Conservation (phyloP, 2,329 filamentous ascomycete species). For the Diaporthe sp. region DNA sequence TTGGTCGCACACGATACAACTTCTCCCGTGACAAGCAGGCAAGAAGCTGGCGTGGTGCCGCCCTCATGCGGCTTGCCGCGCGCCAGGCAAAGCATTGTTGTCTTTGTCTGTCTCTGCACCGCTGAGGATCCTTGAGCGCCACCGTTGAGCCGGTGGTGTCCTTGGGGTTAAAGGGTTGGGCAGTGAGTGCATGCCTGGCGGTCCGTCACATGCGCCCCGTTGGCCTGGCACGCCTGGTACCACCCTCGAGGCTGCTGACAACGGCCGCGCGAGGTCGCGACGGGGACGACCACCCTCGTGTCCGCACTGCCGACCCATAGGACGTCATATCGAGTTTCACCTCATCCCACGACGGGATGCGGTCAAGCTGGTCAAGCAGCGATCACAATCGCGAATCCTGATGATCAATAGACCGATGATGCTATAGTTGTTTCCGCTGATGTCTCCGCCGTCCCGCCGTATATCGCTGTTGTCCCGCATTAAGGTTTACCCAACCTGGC, state of each 20-base stretch:
- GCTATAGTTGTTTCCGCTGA: conserved; percentile 12
- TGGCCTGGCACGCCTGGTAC: conserved; percentile 7
- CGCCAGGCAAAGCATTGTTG: conserved; percentile 27
- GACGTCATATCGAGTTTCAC: conserved; percentile 27
- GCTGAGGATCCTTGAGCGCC: not conserved
- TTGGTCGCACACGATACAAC: conserved; percentile 22
- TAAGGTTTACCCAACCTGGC: conserved; percentile 6
- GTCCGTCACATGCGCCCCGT: conserved; percentile 12
- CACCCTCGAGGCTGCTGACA: conserved; percentile 1
- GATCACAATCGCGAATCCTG: conserved; percentile 23
- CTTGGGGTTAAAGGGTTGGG: not conserved
- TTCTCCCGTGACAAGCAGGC: conserved; percentile 22
- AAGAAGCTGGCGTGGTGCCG: conserved; percentile 24
- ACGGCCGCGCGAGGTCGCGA: conserved; percentile 20
- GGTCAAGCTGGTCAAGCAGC: conserved; percentile 4
- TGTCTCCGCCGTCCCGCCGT: not conserved
- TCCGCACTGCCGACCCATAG: conserved; percentile 25
- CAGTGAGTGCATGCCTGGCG: not conserved
- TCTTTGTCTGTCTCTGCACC: conserved; percentile 12
- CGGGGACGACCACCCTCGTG: conserved; percentile 13
- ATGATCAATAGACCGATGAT: conserved; percentile 24
- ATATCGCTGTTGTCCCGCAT: not conserved
- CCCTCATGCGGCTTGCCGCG: conserved; percentile 27
- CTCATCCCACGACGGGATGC: conserved; percentile 15
- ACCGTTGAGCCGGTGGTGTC: not conserved